Percentiles rank a stretch among this genome's conserved stretches.
phyloP scores from a whole-genome alignment of 2,329 filamentous ascomycete genomes.

The Daldinia eschscholtzii region DNA sequence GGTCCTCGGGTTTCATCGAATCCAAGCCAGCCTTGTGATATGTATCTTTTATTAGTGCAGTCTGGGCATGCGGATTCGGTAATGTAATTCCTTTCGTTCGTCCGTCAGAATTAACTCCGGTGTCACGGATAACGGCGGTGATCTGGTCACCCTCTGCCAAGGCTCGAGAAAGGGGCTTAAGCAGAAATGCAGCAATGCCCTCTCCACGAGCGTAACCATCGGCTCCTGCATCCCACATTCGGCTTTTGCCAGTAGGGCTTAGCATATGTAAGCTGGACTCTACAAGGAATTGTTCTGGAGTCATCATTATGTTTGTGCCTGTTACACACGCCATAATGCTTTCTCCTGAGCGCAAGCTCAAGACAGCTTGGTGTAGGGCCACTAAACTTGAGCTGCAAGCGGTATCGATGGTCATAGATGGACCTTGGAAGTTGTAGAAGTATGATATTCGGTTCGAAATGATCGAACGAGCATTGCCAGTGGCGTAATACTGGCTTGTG shows the following conservation, averaged over 20 bases:
- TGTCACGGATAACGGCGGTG: constrained; percentile 62
- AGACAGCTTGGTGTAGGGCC: constrained; percentile 56
- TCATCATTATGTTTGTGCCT: constrained; percentile 59
- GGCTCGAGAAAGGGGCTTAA: constrained; percentile 66
- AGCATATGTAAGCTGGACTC: constrained; percentile 61
- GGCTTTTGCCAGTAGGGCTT: constrained; percentile 59
- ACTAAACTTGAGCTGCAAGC: constrained; percentile 58
- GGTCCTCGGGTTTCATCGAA: constrained; percentile 48
- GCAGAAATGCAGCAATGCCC: constrained; percentile 62
- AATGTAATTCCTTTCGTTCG: constrained; percentile 66
- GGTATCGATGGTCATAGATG: constrained; percentile 57
- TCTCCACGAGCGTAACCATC: constrained; percentile 72
- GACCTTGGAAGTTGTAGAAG: constrained; percentile 57
- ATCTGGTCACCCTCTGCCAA: constrained; percentile 63
- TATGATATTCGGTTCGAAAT: constrained; percentile 57
- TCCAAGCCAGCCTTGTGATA: constrained; percentile 61
- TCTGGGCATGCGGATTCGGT: constrained; percentile 62
- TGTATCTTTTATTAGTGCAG: constrained; percentile 58
- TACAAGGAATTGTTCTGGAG: constrained; percentile 59
- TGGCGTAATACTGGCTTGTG: constrained; percentile 51
- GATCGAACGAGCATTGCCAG: constrained; percentile 53
- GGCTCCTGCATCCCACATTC: constrained; percentile 63
- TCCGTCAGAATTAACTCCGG: constrained; percentile 65
- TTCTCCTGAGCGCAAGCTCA: constrained; percentile 57
- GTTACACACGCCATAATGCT: constrained; percentile 59